Base-by-base conservation (phyloP, 371 early-diverging fungal species). In the Gilbertella persicaria region DNA sequence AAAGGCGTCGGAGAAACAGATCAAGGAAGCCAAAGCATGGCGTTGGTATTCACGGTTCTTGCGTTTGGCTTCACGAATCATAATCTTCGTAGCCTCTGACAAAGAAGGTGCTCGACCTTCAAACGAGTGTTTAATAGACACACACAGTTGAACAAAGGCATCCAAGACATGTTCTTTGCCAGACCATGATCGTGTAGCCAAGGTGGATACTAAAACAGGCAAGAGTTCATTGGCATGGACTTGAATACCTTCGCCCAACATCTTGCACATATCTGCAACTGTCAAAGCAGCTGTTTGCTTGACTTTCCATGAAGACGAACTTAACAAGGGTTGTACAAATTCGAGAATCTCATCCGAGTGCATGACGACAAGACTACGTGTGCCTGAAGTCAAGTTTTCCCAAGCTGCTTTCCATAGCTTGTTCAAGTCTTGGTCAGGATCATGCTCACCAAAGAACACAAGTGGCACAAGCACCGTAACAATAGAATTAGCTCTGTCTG, bases 131-230 rank as follows among this genome's bases (percentile, higher is more conserved):
- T 83, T 83, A 40, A 81, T 68, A 0, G 82, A 81, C 8, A 86
- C 62, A 14, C 82, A 78, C 1, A 89, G 61, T 13, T 73, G 71
- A 1, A 83, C 83, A 55, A 94, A 76, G 4, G 90, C 82, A 36
- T 85, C 86, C 21, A 94, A 69, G 4, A 94, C 85, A 20, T 78
- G 72, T 54, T 94, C 95, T 63, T 94, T 96, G 26, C 95, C 96
- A 2, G 84, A 86, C 94, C 94, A 96, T 1, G 89, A 84, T 28
- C 94, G 73, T 4, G 94, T 92, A 0, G 83, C 67, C 4, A 93
- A 66, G 0, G 88, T 82, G 10, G 83, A 73, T 1, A 85, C 56
- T 50, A 95, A 70, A 14, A 88, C 53, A 2, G 87, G 86, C 35
- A 94, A 52, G 8, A 86, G 57, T 17, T 64, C 58, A 8, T 75